Base-by-base conservation (phyloP, 306 rosid species). In the Senna tora region DNA sequence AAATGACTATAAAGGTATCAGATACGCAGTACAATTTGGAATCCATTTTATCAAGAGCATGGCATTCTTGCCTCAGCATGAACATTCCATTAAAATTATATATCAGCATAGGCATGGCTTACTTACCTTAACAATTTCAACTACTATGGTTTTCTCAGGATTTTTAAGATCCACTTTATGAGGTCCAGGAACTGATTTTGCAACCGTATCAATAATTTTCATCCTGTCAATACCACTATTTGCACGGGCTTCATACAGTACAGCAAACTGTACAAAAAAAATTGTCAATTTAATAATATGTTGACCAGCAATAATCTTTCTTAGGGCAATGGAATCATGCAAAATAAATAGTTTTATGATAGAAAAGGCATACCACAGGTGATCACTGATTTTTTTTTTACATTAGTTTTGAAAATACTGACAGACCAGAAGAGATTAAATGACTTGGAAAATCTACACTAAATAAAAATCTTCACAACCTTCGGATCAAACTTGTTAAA, bases 141-240 rank as follows among this genome's bases (percentile, higher is more conserved):
- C 97, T 61, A 94, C 83, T 80, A 94, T 88, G 79, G 96, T 88
- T 79, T 84, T 88, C 47, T 87, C 91, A n/a, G 97, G 96, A 84
- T 86, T 85, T 33, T 53, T 91, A 49, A 91, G 94, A 83, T 94
- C 99, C 80, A 94, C 99, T 84, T 85, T 91, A 82, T 91, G 96
- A n/a, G 96, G 97, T 60, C 42, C 86, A 76, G 96, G 99, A 82
- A 94, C 78, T 6, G 96, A 82, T 77, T 89, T 89, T 20, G 99
- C 99, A 55, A 91, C 96, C 9, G 92, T 86, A 66, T 91, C 75
- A 8, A 94, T 94, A 51, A 91, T 94, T 76, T 92, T 90, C 94
- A 87, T 87, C 81, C 95, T 81, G 83, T 94, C 96, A 79, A 91
- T 71, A 14, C 99, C 99, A 34, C 87, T 83, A 80, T 91, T 94